Conservation (phyloP, 371 early-diverging fungal species). For the Syncephalastrum contaminatum region DNA sequence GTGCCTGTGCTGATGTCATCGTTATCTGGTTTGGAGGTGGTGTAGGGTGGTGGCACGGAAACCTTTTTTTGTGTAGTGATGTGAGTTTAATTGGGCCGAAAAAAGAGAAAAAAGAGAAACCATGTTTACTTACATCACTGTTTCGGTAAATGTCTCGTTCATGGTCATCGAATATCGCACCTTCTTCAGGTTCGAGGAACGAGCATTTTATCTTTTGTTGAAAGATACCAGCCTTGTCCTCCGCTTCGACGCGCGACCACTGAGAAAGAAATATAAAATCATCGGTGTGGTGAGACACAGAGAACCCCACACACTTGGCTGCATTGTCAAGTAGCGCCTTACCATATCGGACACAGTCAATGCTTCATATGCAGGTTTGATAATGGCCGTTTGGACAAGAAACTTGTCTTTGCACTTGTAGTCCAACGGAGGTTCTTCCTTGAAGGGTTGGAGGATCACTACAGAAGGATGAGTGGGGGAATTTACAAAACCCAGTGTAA, state of each 20-base stretch:
- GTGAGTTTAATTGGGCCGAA: too few relatives aligned
- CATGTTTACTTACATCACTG: neutral
- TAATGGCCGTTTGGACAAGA: conserved; percentile 55
- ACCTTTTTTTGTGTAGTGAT: too few relatives aligned
- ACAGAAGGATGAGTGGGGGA: conserved; percentile 4
- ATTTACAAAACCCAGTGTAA: conserved; percentile 1
- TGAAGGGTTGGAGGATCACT: conserved; percentile 78
- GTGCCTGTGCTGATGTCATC: neutral
- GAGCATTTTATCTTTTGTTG: conserved; percentile 68
- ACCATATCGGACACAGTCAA: conserved; percentile 23
- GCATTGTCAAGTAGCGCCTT: conserved; percentile 1
- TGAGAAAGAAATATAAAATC: conserved; percentile 16
- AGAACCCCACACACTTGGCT: too few relatives aligned
- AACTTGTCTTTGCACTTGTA: conserved; percentile 87
- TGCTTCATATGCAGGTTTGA: conserved; percentile 11
- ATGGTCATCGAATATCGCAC: too few relatives aligned
- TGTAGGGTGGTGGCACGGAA: too few relatives aligned
- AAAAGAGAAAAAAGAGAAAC: too few relatives aligned
- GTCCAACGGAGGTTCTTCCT: conserved; percentile 67
- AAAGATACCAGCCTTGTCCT: conserved; percentile 48
- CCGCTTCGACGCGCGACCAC: conserved; percentile 60
- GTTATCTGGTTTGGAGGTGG: too few relatives aligned
- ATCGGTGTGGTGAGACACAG: conserved; percentile 9
- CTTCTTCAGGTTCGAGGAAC: conserved; percentile 40
- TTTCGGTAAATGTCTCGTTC: too few relatives aligned